phyloP scores from a whole-genome alignment of 2,329 filamentous ascomycete species.

The Diplodia scrobiculata region DNA sequence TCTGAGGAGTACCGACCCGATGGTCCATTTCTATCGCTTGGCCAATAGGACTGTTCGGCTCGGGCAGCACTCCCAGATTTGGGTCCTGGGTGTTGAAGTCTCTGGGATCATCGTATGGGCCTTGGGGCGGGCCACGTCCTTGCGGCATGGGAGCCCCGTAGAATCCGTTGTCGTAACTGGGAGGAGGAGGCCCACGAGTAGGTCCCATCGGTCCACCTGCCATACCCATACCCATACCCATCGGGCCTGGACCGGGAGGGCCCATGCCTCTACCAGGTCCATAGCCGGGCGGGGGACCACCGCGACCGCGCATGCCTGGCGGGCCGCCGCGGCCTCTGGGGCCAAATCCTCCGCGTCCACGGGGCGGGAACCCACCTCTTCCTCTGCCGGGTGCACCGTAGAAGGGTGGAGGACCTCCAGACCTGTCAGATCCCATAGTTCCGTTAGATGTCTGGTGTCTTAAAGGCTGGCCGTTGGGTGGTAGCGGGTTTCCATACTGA shows the following conservation, averaged over 20 bases:
- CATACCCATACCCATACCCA: slow-evolving; percentile 31
- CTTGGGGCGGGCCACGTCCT: slow-evolving; percentile 41
- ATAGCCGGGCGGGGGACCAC: slow-evolving; percentile 47
- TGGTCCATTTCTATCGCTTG: slow-evolving; percentile 82
- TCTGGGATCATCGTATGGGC: slow-evolving; percentile 39
- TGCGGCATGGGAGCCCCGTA: slow-evolving; percentile 50
- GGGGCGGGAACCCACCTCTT: slow-evolving; percentile 35
- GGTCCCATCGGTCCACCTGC: slow-evolving; percentile 46
- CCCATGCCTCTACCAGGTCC: slow-evolving; percentile 42
- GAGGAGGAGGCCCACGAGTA: slow-evolving; percentile 48
- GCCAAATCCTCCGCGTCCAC: slow-evolving; percentile 44
- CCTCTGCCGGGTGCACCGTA: slow-evolving; percentile 34
- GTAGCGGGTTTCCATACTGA: slow-evolving; percentile 63
- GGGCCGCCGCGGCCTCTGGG: slow-evolving; percentile 43
- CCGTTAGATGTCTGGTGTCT: slow-evolving; percentile 38
- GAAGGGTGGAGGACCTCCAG: slow-evolving; percentile 46
- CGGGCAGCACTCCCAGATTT: slow-evolving; percentile 44
- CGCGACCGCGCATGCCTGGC: slow-evolving; percentile 35
- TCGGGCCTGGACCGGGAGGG: slow-evolving; percentile 36
- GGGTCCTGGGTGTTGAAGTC: slow-evolving; percentile 44
- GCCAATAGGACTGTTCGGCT: slow-evolving; percentile 49
- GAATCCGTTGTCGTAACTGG: slow-evolving; percentile 44
- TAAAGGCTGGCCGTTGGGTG: slow-evolving; percentile 48
- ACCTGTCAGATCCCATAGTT: slow-evolving; percentile 44
- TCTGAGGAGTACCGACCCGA: slow-evolving; percentile 42